phyloP scores from a whole-genome alignment of 148 eudicot genomes.

The Beta vulgaris region DNA sequence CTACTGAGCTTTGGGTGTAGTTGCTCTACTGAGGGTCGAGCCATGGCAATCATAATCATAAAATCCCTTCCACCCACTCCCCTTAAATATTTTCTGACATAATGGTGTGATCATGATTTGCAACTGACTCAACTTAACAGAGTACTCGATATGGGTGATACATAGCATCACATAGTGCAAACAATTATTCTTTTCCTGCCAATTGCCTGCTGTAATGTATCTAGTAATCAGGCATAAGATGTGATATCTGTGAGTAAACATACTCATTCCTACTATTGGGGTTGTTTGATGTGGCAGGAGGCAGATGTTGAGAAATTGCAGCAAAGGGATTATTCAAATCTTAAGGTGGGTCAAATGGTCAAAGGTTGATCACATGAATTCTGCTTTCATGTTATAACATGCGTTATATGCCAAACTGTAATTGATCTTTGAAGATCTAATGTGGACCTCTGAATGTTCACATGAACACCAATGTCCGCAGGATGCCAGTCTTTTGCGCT shows the following conservation, averaged over 20 bases:
- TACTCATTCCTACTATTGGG: conserved; percentile 21
- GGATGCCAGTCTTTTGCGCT: conserved; percentile 97
- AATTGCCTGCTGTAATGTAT: neutral
- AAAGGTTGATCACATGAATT: conserved; percentile 9
- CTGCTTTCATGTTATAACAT: conserved; percentile 1
- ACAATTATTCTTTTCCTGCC: no score
- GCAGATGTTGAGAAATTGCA: conserved; percentile 93
- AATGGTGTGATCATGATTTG: no score
- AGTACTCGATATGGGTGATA: no score
- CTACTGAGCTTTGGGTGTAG: neutral
- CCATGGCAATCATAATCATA: neutral
- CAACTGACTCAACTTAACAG: no score
- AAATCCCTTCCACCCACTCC: no score
- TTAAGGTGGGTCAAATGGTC: conserved; percentile 55
- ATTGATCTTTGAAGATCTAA: neutral
- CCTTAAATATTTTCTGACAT: no score
- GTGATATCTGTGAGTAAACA: neutral
- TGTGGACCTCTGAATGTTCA: conserved; percentile 1
- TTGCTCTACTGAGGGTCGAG: no score
- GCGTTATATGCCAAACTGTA: neutral
- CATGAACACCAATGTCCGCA: conserved; percentile 41
- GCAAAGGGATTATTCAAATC: conserved; percentile 84
- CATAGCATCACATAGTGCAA: neutral
- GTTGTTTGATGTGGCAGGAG: conserved; percentile 58
- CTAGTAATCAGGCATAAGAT: neutral